A percentile compares a stretch with the other conserved stretches of the same genome.
Evolutionary conservation across 768 basidiomycete species (phyloP).

Genomic region (Suillus spraguei): DNA sequence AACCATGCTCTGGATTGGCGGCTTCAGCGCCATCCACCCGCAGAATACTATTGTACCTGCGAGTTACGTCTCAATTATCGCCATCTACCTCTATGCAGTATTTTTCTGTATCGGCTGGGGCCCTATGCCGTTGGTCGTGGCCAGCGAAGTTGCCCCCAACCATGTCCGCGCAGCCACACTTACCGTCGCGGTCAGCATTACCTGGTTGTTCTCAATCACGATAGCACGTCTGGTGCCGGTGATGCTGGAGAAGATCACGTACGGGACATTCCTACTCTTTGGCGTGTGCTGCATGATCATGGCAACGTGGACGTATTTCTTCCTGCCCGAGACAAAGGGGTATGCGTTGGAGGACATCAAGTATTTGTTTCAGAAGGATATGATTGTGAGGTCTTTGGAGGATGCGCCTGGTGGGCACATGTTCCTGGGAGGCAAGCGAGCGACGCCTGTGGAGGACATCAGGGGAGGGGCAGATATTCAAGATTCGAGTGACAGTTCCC

Average conservation of each 20-base stretch:
- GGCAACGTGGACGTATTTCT: constrained; percentile 45
- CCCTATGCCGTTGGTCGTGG: constrained; percentile 37
- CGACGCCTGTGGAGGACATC: constrained; percentile 19
- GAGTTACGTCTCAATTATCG: constrained; percentile 46
- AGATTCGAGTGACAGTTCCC: background rate
- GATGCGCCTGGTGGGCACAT: constrained; percentile 44
- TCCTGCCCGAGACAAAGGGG: constrained; percentile 49
- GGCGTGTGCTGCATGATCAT: constrained; percentile 45
- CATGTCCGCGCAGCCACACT: constrained; percentile 43
- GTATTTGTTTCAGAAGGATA: constrained; percentile 43
- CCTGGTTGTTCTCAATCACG: constrained; percentile 50
- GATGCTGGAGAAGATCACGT: constrained; percentile 37
- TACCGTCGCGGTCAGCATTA: constrained; percentile 40
- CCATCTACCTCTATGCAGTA: constrained; percentile 49
- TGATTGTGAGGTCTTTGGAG: constrained; percentile 37
- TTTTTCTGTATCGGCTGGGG: constrained; percentile 48
- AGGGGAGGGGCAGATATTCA: constrained; percentile 5
- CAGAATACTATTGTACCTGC: constrained; percentile 34
- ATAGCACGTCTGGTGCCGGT: constrained; percentile 47
- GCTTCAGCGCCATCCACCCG: constrained; percentile 41
- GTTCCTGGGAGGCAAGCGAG: constrained; percentile 32
- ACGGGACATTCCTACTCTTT: constrained; percentile 47
- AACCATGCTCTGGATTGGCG: constrained; percentile 51
- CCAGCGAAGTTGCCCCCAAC: constrained; percentile 40
- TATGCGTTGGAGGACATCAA: constrained; percentile 49